A percentile compares a stretch with the other conserved stretches of the same genome.
phyloP scores from a whole-genome alignment of 768 basidiomycete genomes.

The Tulasnella sp. region DNA sequence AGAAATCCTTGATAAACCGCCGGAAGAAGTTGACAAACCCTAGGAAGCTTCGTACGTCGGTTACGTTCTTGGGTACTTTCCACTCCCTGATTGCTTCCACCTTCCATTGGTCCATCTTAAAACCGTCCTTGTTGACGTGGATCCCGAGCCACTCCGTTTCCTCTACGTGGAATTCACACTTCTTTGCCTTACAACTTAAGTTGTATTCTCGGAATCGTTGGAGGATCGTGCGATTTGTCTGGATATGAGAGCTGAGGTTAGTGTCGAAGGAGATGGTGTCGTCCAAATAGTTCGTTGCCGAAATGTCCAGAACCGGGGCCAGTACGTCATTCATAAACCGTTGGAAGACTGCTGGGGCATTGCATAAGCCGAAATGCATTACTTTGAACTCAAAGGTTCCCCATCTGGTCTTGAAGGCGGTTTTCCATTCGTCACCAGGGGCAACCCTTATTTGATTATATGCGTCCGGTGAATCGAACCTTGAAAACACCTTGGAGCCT shows the following conservation, averaged over 20 bases:
- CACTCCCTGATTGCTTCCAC: slow-evolving; percentile 15
- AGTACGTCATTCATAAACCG: not conserved
- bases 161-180: not conserved
- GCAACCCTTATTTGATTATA: slow-evolving; percentile 22
- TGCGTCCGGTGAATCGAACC: slow-evolving; percentile 16
- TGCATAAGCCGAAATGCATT: not conserved
- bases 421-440: slow-evolving; percentile 24
- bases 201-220: not conserved
- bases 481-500: not conserved
- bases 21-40: slow-evolving; percentile 3
- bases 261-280: slow-evolving; percentile 30
- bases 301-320: slow-evolving; percentile 15
- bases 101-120: slow-evolving; percentile 4
- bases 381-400: not conserved
- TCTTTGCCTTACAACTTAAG: not conserved
- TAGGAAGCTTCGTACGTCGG: not conserved
- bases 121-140: not conserved
- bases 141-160: not conserved
- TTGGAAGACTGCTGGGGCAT: not conserved
- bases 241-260: too few relatives aligned
- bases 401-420: slow-evolving; percentile 16
- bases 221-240: not conserved
- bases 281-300: slow-evolving; percentile 31
- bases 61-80: slow-evolving; percentile 1
- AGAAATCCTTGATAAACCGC: not conserved